Percentiles rank a stretch among this genome's conserved stretches.
Evolutionary conservation across 2,329 filamentous ascomycete species (phyloP).

Genomic region (Neofusicoccum kwambonambiense): DNA sequence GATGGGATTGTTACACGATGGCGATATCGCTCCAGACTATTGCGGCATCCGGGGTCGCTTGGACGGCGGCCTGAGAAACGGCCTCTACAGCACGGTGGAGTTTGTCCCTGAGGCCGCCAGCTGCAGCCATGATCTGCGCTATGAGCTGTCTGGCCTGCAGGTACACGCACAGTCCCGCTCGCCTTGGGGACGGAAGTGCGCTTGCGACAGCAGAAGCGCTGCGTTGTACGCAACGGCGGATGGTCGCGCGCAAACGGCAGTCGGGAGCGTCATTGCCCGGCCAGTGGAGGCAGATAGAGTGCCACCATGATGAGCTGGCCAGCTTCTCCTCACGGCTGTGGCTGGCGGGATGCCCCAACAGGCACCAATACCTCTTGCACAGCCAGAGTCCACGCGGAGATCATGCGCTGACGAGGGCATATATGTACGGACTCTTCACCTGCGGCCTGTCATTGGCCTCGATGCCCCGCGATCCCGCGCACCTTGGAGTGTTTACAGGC

Average conservation of each 20-base stretch:
- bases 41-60: background rate
- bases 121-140: conserved; percentile 5
- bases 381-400: background rate
- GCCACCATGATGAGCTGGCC: conserved; percentile 8
- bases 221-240: background rate
- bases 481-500: background rate
- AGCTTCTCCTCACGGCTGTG: conserved; percentile 1
- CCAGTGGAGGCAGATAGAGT: background rate
- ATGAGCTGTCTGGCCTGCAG: conserved; percentile 10
- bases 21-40: conserved; percentile 12
- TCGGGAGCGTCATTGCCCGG: background rate
- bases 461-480: background rate
- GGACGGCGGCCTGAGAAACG: background rate
- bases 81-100: background rate
- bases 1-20: background rate
- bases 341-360: conserved; percentile 5
- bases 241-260: background rate
- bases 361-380: background rate
- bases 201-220: background rate
- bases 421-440: background rate
- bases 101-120: background rate
- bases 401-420: background rate
- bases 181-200: background rate
- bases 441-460: background rate
- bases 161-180: conserved; percentile 7